These are phyloP conservation scores for Lipomyces starkeyi DNA, from an alignment of 805 yeast genomes.

Conservation along the genomic window DNA sequence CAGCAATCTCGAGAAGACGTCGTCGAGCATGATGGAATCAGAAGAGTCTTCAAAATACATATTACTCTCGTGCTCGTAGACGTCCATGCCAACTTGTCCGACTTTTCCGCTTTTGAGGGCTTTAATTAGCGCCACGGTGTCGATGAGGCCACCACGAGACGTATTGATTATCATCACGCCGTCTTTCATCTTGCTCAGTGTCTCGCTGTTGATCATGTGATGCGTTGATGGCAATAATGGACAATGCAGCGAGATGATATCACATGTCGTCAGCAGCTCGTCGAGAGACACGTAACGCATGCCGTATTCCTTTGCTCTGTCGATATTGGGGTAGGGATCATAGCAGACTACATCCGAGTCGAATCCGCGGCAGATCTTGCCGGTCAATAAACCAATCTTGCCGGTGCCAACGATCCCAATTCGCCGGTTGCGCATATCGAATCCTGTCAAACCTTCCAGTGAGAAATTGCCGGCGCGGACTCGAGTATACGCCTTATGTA, in stretches of 20 bases:
- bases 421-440: slow-evolving; percentile 48
- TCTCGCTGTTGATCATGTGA: slow-evolving; percentile 52
- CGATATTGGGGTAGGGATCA: slow-evolving; percentile 48
- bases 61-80: slow-evolving; percentile 53
- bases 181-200: slow-evolving; percentile 52
- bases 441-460: slow-evolving; percentile 42
- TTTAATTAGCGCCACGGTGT: slow-evolving; percentile 51
- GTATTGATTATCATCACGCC: slow-evolving; percentile 56
- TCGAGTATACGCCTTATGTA: slow-evolving; percentile 41
- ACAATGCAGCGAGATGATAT: slow-evolving; percentile 53
- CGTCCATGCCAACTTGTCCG: slow-evolving; percentile 58
- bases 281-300: slow-evolving; percentile 49
- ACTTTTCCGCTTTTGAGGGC: slow-evolving; percentile 52
- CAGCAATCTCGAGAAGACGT: slow-evolving; percentile 39
- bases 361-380: slow-evolving; percentile 51
- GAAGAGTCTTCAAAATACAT: slow-evolving; percentile 42
- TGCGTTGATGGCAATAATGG: slow-evolving; percentile 55
- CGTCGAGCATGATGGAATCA: slow-evolving; percentile 41
- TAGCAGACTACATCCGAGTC: slow-evolving; percentile 55
- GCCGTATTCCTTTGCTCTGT: slow-evolving; percentile 46
- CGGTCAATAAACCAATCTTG: slow-evolving; percentile 54
- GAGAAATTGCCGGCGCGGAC: slow-evolving; percentile 42
- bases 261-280: slow-evolving; percentile 49
- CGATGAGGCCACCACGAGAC: slow-evolving; percentile 58
- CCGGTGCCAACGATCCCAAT: slow-evolving; percentile 58